Percentiles rank a stretch among this genome's conserved stretches.
phyloP scores from a whole-genome alignment of 2,329 filamentous ascomycete genomes.

The Ustilaginoidea virens region DNA sequence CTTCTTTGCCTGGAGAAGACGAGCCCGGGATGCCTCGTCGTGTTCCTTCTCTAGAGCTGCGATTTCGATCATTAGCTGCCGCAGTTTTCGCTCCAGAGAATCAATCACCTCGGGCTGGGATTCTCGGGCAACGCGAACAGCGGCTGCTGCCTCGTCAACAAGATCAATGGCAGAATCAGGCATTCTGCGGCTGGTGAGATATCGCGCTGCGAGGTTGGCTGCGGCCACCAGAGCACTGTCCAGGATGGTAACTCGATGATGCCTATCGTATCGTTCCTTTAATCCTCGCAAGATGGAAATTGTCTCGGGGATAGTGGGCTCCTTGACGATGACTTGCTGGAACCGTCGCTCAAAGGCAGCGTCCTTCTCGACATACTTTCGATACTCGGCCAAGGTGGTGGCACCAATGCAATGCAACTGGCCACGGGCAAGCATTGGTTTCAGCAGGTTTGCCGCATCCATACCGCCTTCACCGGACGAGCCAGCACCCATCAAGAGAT shows the following conservation, averaged over 20 bases:
- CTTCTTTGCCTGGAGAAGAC: constrained; percentile 68
- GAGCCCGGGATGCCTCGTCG: constrained; percentile 77
- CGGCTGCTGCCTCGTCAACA: constrained; percentile 89
- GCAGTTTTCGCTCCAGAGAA: constrained; percentile 76
- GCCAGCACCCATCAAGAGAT: constrained; percentile 94
- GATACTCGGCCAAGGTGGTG: constrained; percentile 86
- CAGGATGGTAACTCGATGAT: constrained; percentile 93
- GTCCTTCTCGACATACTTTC: constrained; percentile 99
- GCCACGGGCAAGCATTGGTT: constrained; percentile 93
- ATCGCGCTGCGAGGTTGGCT: constrained; percentile 82
- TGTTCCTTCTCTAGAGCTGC: constrained; percentile 88
- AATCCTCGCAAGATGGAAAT: constrained; percentile 96
- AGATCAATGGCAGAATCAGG: constrained; percentile 95
- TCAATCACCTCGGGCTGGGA: constrained; percentile 94
- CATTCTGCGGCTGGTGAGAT: constrained; percentile 77
- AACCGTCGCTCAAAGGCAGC: constrained; percentile 96
- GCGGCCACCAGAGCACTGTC: constrained; percentile 86
- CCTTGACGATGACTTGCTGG: constrained; percentile 95
- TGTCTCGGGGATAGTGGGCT: constrained; percentile 76
- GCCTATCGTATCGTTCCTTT: constrained; percentile 95
- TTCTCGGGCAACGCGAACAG: constrained; percentile 89
- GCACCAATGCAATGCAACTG: constrained; percentile 97
- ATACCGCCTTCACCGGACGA: constrained; percentile 92
- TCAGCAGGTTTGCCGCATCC: constrained; percentile 94
- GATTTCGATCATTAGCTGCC: constrained; percentile 93